Percentiles rank a stretch among this genome's conserved stretches.
Conservation (phyloP, 495 filamentous ascomycete genomes). For the Neurospora sp. region DNA sequence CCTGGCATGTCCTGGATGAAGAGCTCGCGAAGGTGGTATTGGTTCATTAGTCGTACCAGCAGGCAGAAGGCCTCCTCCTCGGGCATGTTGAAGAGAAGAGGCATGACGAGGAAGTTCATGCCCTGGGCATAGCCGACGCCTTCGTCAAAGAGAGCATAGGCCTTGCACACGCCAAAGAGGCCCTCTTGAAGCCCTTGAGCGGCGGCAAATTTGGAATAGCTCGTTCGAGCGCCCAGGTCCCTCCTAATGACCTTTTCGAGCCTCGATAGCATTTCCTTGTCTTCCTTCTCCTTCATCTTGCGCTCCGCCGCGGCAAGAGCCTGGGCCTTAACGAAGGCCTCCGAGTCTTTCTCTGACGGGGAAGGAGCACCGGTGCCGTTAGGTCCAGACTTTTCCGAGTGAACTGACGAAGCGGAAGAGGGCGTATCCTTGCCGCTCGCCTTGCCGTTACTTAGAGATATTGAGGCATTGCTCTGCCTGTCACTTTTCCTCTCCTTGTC, state of each 20-base stretch:
- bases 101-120: conserved; percentile 98
- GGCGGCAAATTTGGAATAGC: conserved; percentile 88
- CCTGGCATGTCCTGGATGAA: conserved; percentile 96
- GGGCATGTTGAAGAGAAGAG: conserved; percentile 96
- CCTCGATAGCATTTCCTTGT: conserved; percentile 58
- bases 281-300: conserved; percentile 67
- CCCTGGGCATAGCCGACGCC: conserved; percentile 94
- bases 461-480: conserved; percentile 35
- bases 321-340: conserved; percentile 56
- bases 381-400: conserved; percentile 67
- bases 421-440: conserved; percentile 48
- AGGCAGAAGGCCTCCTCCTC: conserved; percentile 95
- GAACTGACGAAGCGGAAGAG: conserved; percentile 73
- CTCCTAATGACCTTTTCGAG: conserved; percentile 85
- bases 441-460: conserved; percentile 22
- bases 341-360: conserved; percentile 54
- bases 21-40: conserved; percentile 85
- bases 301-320: conserved; percentile 53
- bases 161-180: conserved; percentile 91
- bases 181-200: conserved; percentile 87
- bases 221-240: conserved; percentile 86
- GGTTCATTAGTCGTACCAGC: conserved; percentile 90
- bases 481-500: conserved; percentile 57
- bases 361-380: conserved; percentile 47
- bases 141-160: conserved; percentile 93